Base-by-base conservation (phyloP, 495 filamentous ascomycete species). In the Penicillium cataractarum region DNA sequence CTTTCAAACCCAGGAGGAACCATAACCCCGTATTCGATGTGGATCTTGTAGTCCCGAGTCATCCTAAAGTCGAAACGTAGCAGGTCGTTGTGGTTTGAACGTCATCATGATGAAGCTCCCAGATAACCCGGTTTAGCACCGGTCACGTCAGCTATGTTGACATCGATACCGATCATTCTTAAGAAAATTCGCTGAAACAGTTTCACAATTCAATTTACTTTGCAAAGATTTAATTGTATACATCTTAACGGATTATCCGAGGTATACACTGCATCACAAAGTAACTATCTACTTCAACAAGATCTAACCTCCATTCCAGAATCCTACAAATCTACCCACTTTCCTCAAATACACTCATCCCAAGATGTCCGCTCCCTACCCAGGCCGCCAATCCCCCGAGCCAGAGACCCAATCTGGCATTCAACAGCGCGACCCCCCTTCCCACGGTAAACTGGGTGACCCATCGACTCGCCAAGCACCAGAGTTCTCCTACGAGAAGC, bases 301-400 rank as follows among this genome's bases (percentile, higher is more conserved):
- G 15, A 31, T 35, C 15, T 2, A 26, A 49, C 53, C 32, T 49
- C 52, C 35, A 24, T 31, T 53, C 26, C 22, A 21, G 35, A 17
- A 19, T 31, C 26, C 32, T 48, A n/a, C n/a, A n/a, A 24, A 53
- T 56, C 21, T 5, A 42, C 58, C 19, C 55, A 55, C 49, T 50
- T 22, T 6, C 27, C 54, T 49, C 48, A 22, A 65, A 73, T 49
- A 65, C 60, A 55, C 10, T 19, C 33, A 40, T 42, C 31, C 40
- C 54, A 77, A 59, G 33, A 78, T 80, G 77, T 76, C 77, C 44
- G 66, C 76, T 44, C 72, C 60, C 44, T 29, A 82, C 74, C 67
- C 81, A 69, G 91, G 92, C 74, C 89, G 88, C 66, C 87, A 97
- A 73, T 98, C 94, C 10, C 94, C 94, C 15, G 78, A 86, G 19